Evolutionary conservation across 768 basidiomycete genomes (phyloP), one percentile per base, ranked within the genome.

Genomic region (Suillus sp.): DNA sequence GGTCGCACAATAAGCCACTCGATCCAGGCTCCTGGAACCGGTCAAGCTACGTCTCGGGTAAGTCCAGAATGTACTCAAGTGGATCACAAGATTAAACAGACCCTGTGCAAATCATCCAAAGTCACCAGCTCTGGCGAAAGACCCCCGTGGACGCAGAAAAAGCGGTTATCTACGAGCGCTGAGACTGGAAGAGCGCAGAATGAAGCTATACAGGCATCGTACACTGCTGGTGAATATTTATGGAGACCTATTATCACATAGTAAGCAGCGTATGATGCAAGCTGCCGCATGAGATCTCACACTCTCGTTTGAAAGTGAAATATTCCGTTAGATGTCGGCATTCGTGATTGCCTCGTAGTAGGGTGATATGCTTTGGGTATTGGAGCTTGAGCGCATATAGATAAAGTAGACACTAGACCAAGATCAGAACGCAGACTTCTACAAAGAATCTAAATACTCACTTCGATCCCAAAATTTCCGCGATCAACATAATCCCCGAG

Each of bases 281-380:
- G 55, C n/a, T 38, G 55, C 32, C 67, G 37, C 54, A 37, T 76
- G 88, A 40, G 25, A 27, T 10, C 56, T 77, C 69, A 96, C 91
- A 91, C 90, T 99, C 96, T 66, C 93, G 90, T 79, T 95, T 96
- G 81, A 99, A 99, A 10, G 96, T 98, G 72, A 98, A 98, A 75
- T 96, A 97, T 77, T 96, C 95, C 2, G 96, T 99, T 54, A 99
- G 81, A 78, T 99, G 96, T 42, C 90, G 86, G 74, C 96, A 99
- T 81, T 99, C 96, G 78, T 99, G 96, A 74, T 98, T 99, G 10
- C 96, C 96, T 55, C 96, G 88, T 40, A 99, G 83, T 37, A 99
- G 83, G 63, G 87, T 86, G 51, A 99, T 80, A 40, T 89, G 90
- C 65, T 83, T 84, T 4, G 96, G 96, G 69, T 90, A 90, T 82